Conservation (phyloP, 805 yeast genomes). For the Yarrowia sp. region DNA sequence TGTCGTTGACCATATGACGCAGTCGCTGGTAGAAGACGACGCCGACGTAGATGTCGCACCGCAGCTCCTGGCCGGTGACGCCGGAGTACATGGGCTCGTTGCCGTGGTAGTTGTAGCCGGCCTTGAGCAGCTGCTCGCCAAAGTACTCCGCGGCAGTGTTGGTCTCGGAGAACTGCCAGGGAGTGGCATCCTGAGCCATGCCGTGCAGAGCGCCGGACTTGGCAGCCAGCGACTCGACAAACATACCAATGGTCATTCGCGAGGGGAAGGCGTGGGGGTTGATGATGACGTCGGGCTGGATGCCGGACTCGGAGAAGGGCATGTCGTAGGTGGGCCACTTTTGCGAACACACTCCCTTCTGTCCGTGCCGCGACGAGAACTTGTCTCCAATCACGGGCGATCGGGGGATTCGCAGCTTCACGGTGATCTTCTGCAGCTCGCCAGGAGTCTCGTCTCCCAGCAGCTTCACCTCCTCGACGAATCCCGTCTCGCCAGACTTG, state of each 20-base stretch:
- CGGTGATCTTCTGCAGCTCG: constrained; percentile 84
- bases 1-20: constrained; percentile 99
- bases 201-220: constrained; percentile 98
- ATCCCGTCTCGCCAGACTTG: constrained; percentile 93
- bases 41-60: constrained; percentile 96
- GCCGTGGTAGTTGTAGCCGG: constrained; percentile 98
- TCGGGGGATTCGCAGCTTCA: constrained; percentile 90
- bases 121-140: constrained; percentile 84
- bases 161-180: constrained; percentile 89
- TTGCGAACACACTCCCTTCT: constrained; percentile 97
- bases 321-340: constrained; percentile 97
- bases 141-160: constrained; percentile 98
- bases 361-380: constrained; percentile 97
- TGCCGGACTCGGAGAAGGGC: constrained; percentile 97
- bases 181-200: constrained; percentile 95
- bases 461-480: constrained; percentile 91
- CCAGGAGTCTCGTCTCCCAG: constrained; percentile 80
- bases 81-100: constrained; percentile 99
- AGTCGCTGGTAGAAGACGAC: constrained; percentile 97
- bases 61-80: constrained; percentile 95
- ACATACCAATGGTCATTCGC: constrained; percentile 99
- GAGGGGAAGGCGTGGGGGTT: constrained; percentile 99
- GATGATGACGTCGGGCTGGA: constrained; percentile 96
- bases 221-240: constrained; percentile 98
- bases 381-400: constrained; percentile 96